Evolutionary conservation across 1,139 yeast genomes (phyloP), one percentile per base, ranked within the genome.

Genomic region (Debaryomyces sp.): DNA sequence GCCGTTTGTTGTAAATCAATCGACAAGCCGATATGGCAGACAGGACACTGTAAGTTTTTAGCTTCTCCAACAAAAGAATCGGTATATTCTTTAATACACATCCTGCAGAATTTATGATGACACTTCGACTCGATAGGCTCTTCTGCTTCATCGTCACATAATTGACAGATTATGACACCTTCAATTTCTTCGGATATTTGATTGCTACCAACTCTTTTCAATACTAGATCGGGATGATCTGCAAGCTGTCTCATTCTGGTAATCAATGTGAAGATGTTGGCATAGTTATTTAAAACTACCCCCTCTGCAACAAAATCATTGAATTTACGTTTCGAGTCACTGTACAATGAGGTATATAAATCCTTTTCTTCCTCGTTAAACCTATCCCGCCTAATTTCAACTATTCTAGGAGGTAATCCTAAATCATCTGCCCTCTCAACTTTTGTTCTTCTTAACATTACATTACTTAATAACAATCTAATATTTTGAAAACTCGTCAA

Each of bases 191-290:
- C 58, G 2, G 72, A 56, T 2, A 73, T 64, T 10, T 71, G 66
- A 47, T 76, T 75, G 37, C 73, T 66, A 12, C 81, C 81, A 12
- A 79, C 77, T 48, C 91, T 77, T 57, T 92, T 85, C 62, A 94
- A 73, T 0, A 94, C 97, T 54, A 95, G 74, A 70, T 95, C 99
- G 0, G 99, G 99, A 66, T 94, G 99, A 66, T 95, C 99, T 0
- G 99, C 98, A 59, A 94, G 76, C 67, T 94, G 99, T 61, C 99
- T 82, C 99, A 94, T 94, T 61, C 99, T 77, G 0, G 99, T 95
- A 59, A 94, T 92, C 50, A 95, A 77, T 0, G 98, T 92, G 71
- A 94, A 95, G 60, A 94, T 92, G 61, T 94, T 94, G 38, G 99
- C 99, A 69, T 95, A 94, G 66, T 95, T 94, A 67, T 92, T 92